Evolutionary conservation across 441 rosid species (phyloP).

Genomic region (Aleurites moluccanus): DNA sequence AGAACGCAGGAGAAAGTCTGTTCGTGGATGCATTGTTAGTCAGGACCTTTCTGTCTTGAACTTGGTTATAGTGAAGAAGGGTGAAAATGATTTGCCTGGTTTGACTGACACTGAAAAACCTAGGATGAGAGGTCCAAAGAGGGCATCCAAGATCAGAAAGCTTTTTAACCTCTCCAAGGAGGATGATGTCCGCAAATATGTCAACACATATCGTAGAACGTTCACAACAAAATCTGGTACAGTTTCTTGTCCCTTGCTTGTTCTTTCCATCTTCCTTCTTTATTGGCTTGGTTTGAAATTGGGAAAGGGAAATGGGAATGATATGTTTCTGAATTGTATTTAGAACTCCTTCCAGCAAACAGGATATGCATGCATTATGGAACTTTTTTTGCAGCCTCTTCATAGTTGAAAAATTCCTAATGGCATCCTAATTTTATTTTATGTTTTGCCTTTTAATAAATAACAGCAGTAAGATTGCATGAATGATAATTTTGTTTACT

Average conservation of each 20-base stretch:
- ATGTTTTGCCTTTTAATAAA: too few species aligned
- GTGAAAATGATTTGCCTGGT: conserved; percentile 47
- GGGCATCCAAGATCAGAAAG: conserved; percentile 53
- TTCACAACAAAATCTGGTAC: conserved; percentile 48
- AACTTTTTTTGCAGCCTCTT: neutral
- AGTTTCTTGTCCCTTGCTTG: neutral
- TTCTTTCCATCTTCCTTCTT: neutral
- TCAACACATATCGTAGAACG: conserved; percentile 48
- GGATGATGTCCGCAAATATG: conserved; percentile 51
- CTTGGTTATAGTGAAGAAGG: conserved; percentile 51
- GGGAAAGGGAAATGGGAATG: neutral
- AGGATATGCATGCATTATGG: neutral
- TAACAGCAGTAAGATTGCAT: too few species aligned
- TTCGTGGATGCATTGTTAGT: conserved; percentile 53
- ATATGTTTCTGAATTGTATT: neutral
- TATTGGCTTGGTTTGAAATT: neutral
- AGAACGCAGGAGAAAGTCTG: conserved; percentile 53
- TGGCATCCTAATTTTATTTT: neutral
- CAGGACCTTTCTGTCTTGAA: conserved; percentile 51
- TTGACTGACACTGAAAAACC: conserved; percentile 46
- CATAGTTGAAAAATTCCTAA: neutral
- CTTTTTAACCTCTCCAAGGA: conserved; percentile 56
- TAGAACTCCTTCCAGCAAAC: neutral
- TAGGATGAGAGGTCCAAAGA: conserved; percentile 58
- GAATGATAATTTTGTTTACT: too few species aligned